phyloP scores from a whole-genome alignment of 2,329 filamentous ascomycete species.

The Fusarium robinianum region DNA sequence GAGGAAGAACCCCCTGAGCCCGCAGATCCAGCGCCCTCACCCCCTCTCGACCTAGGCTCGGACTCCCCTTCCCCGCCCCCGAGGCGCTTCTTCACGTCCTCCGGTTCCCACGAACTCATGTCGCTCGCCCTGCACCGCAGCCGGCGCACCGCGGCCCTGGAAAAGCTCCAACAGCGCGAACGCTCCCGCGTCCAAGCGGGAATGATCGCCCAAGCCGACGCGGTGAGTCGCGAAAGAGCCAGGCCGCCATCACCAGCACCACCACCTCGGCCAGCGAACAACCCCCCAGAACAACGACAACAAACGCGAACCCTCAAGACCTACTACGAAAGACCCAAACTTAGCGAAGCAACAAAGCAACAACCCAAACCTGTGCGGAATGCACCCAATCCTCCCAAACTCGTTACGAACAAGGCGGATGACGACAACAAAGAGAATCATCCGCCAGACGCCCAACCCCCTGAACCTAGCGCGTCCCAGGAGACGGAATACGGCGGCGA shows the following conservation, averaged over 20 bases:
- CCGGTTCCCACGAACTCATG: conserved; percentile 42
- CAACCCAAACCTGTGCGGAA: not conserved
- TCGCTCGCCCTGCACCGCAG: conserved; percentile 44
- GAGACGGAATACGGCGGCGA: conserved; percentile 47
- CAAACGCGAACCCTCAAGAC: conserved; percentile 4
- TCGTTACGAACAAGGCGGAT: not conserved
- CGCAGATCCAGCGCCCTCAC: conserved; percentile 22
- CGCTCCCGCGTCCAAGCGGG: conserved; percentile 29
- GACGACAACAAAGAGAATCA: conserved; percentile 36
- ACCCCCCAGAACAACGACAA: not conserved
- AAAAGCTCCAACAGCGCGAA: conserved; percentile 38
- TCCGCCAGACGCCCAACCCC: conserved; percentile 7
- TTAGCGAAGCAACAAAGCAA: not conserved
- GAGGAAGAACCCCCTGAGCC: conserved; percentile 21
- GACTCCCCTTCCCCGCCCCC: conserved; percentile 20
- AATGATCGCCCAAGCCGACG: conserved; percentile 17
- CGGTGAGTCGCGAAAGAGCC: conserved; percentile 7
- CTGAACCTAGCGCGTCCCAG: conserved; percentile 39
- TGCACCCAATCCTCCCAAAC: not conserved
- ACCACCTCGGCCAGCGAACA: not conserved
- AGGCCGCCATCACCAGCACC: conserved; percentile 1
- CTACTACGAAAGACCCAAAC: conserved; percentile 3
- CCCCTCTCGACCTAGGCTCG: conserved; percentile 5
- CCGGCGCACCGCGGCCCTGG: conserved; percentile 40
- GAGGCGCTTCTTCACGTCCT: conserved; percentile 45